Conservation (phyloP, 169 alveolate genomes). For the Miamiensis avidus region DNA sequence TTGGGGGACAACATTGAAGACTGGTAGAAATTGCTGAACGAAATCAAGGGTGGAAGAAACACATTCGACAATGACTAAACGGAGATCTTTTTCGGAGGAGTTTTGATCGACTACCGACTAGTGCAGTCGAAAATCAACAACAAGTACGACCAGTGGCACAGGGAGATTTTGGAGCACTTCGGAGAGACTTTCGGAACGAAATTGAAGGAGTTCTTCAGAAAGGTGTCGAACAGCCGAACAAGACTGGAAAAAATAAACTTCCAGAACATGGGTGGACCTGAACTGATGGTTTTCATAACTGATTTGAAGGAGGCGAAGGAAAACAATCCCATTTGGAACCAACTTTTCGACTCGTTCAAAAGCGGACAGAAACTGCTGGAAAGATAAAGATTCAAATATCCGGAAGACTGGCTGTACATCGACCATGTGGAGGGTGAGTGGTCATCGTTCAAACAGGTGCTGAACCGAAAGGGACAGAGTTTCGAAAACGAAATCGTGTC, state of each 20-base stretch:
- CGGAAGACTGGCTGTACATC: slow-evolving; percentile 92
- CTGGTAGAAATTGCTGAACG: slow-evolving; percentile 95
- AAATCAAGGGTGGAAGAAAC: slow-evolving; percentile 88
- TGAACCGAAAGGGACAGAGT: slow-evolving; percentile 61
- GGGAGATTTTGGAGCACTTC: slow-evolving; percentile 92
- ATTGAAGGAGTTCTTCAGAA: slow-evolving; percentile 61
- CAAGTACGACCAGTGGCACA: slow-evolving; percentile 95
- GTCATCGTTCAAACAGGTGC: slow-evolving; percentile 85
- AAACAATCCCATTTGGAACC: slow-evolving; percentile 86
- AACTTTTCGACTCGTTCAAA: slow-evolving; percentile 85
- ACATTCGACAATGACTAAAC: slow-evolving; percentile 93
- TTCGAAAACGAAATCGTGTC: slow-evolving; percentile 84
- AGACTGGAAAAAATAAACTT: slow-evolving; percentile 68
- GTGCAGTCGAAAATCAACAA: slow-evolving; percentile 77
- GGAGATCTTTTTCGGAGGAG: slow-evolving; percentile 93
- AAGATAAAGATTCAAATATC: slow-evolving; percentile 90
- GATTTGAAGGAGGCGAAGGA: slow-evolving; percentile 89
- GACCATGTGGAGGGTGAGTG: slow-evolving; percentile 94
- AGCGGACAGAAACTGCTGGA: slow-evolving; percentile 90
- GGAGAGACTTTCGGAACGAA: slow-evolving; percentile 89
- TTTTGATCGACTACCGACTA: slow-evolving; percentile 88
- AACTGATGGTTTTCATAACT: slow-evolving; percentile 87
- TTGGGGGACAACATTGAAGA: slow-evolving; percentile 92
- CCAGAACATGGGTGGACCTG: slow-evolving; percentile 62
- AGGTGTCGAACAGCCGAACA: slow-evolving; percentile 62